A percentile compares a stretch with the other conserved stretches of the same genome.
phyloP scores from a whole-genome alignment of 345 rosid species.

The Brassica nigra region DNA sequence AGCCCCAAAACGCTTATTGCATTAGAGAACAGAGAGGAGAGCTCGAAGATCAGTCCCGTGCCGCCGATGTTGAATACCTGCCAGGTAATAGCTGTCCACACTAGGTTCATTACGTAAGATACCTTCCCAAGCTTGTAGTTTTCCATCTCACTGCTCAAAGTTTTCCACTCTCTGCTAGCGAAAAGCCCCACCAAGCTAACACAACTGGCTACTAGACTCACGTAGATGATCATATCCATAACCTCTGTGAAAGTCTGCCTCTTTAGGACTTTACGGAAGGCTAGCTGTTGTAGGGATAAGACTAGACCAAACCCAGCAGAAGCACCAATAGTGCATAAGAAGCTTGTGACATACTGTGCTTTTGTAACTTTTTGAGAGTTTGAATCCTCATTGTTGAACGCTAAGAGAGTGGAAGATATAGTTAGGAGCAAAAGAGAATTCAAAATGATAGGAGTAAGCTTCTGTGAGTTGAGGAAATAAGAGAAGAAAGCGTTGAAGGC shows the following conservation, averaged over 20 bases:
- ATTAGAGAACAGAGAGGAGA: slow-evolving; percentile 64
- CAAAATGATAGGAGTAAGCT: slow-evolving; percentile 50
- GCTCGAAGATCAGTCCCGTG: slow-evolving; percentile 58
- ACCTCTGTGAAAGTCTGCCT: slow-evolving; percentile 41
- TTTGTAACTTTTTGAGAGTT: slow-evolving; percentile 18
- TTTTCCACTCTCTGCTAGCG: slow-evolving; percentile 58
- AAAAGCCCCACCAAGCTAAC: slow-evolving; percentile 52
- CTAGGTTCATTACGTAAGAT: slow-evolving; percentile 53
- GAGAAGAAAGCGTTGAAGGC: slow-evolving; percentile 66
- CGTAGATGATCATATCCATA: slow-evolving; percentile 35
- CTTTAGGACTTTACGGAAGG: slow-evolving; percentile 47
- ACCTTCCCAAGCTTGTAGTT: slow-evolving; percentile 53
- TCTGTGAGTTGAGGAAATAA: slow-evolving; percentile 54
- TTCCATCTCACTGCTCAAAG: slow-evolving; percentile 48
- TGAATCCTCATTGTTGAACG: slow-evolving; percentile 39
- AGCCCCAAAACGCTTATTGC: slow-evolving; percentile 56
- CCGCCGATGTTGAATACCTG: slow-evolving; percentile 53
- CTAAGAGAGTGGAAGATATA: slow-evolving; percentile 57
- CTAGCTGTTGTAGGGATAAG: slow-evolving; percentile 51
- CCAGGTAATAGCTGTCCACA: slow-evolving; percentile 55
- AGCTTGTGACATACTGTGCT: slow-evolving; percentile 44
- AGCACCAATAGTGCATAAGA: slow-evolving; percentile 48
- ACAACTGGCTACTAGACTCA: slow-evolving; percentile 43
- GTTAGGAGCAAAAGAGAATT: slow-evolving; percentile 59
- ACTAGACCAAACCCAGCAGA: slow-evolving; percentile 52